Evolutionary conservation across 192 early-diverging fungal genomes (phyloP).

Genomic region (Podila verticillata): DNA sequence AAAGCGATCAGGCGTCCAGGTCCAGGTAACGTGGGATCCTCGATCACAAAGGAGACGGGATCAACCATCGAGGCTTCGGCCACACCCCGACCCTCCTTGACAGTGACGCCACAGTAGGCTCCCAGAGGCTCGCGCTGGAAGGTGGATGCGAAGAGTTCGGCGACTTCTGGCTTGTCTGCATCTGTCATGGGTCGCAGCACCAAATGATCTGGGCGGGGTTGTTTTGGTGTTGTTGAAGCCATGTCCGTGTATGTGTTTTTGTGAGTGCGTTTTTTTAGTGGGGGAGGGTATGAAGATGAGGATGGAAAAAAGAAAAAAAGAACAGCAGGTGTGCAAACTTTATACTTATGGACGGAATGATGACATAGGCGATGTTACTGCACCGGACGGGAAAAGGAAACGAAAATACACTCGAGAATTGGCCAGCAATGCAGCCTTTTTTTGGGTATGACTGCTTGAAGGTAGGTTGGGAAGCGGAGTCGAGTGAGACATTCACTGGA

Average conservation of each 20-base stretch:
- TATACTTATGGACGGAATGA: background rate
- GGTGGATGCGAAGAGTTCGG: slow-evolving; percentile 23
- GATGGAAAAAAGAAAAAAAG: background rate
- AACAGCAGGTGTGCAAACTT: background rate
- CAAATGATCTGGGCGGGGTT: slow-evolving; percentile 22
- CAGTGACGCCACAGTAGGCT: slow-evolving; percentile 13
- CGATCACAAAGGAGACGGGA: slow-evolving; percentile 47
- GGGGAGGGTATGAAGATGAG: background rate
- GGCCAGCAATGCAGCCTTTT: background rate
- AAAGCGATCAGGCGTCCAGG: slow-evolving; percentile 29
- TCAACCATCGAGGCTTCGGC: slow-evolving; percentile 17
- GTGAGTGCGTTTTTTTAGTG: background rate
- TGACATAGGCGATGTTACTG: no score
- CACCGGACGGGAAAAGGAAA: no score
- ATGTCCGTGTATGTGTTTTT: background rate
- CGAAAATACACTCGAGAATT: no score
- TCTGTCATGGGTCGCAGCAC: slow-evolving; percentile 27
- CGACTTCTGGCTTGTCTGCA: slow-evolving; percentile 23
- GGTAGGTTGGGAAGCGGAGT: no score
- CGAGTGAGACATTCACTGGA: no score
- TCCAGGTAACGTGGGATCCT: slow-evolving; percentile 19
- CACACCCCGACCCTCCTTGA: background rate
- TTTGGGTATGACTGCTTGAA: no score
- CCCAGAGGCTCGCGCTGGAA: slow-evolving; percentile 42
- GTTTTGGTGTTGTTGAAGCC: background rate